phyloP scores from a whole-genome alignment of 768 basidiomycete genomes.

The Pleurotus djamor region DNA sequence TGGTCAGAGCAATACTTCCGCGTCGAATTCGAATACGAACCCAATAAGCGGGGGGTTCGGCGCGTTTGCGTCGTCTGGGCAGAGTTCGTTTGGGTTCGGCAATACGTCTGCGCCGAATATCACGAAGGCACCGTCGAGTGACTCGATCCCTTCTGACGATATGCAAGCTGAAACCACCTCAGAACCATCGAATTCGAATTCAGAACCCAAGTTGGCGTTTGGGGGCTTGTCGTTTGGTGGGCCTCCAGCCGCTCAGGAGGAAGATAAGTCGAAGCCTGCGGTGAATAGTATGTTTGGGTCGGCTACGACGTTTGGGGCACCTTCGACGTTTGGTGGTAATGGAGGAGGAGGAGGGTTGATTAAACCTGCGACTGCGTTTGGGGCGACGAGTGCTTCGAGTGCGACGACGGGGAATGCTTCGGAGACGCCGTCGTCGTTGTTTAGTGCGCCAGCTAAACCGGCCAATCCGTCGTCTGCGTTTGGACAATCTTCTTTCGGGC shows the following conservation, averaged over 20 bases:
- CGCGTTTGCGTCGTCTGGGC: constrained; percentile 10
- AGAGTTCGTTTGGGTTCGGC: constrained; percentile 13
- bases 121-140: background rate
- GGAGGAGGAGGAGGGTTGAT: background rate
- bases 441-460: constrained; percentile 6
- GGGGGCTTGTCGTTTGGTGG: constrained; percentile 2
- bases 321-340: constrained; percentile 12
- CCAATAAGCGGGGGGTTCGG: background rate
- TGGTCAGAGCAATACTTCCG: background rate
- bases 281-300: constrained; percentile 17
- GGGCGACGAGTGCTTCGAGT: background rate
- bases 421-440: constrained; percentile 2
- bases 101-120: background rate
- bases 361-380: constrained; percentile 11
- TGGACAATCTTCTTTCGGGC: constrained; percentile 23
- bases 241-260: background rate
- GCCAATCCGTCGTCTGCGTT: constrained; percentile 16
- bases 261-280: background rate
- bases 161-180: background rate
- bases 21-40: no score
- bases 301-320: background rate
- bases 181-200: background rate
- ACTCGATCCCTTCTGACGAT: background rate
- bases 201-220: background rate
- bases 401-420: constrained; percentile 9